Percentiles rank a stretch among this genome's conserved stretches.
These are phyloP conservation scores for Dendryphion nanum DNA, from an alignment of 2,329 filamentous ascomycete species.

Conservation along the genomic window DNA sequence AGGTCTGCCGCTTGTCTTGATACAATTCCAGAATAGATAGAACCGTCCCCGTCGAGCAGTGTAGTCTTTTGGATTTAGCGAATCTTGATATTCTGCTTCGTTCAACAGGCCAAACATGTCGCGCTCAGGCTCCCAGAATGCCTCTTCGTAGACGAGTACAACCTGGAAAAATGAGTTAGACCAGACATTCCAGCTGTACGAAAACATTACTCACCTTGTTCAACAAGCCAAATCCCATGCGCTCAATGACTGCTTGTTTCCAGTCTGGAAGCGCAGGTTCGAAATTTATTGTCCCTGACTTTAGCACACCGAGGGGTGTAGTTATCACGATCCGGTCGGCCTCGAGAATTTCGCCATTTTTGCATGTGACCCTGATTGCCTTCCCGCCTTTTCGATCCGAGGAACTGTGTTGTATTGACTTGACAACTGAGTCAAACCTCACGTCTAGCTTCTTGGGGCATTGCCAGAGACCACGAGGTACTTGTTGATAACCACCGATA, in stretches of 20 bases:
- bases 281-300: constrained; percentile 78
- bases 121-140: constrained; percentile 86
- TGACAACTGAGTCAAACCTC: constrained; percentile 69
- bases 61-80: constrained; percentile 78
- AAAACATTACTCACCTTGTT: constrained; percentile 69
- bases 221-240: constrained; percentile 87
- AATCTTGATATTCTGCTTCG: constrained; percentile 66
- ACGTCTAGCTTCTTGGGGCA: constrained; percentile 76
- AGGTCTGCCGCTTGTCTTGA: constrained; percentile 80
- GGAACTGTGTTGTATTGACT: constrained; percentile 63
- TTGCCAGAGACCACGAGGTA: constrained; percentile 81
- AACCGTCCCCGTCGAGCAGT: constrained; percentile 78
- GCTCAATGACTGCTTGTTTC: constrained; percentile 76
- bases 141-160: constrained; percentile 79
- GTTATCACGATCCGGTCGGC: constrained; percentile 93
- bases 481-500: constrained; percentile 87
- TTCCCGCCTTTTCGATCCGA: constrained; percentile 17
- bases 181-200: neutral
- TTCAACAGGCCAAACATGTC: constrained; percentile 94
- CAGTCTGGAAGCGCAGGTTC: constrained; percentile 84
- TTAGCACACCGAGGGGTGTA: constrained; percentile 85
- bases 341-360: constrained; percentile 71
- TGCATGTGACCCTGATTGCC: constrained; percentile 56
- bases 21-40: constrained; percentile 97
- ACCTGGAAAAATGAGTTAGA: constrained; percentile 44